Evolutionary conservation across 2,329 filamentous ascomycete genomes (phyloP).

Genomic region (Colletotrichum cordylinicola): DNA sequence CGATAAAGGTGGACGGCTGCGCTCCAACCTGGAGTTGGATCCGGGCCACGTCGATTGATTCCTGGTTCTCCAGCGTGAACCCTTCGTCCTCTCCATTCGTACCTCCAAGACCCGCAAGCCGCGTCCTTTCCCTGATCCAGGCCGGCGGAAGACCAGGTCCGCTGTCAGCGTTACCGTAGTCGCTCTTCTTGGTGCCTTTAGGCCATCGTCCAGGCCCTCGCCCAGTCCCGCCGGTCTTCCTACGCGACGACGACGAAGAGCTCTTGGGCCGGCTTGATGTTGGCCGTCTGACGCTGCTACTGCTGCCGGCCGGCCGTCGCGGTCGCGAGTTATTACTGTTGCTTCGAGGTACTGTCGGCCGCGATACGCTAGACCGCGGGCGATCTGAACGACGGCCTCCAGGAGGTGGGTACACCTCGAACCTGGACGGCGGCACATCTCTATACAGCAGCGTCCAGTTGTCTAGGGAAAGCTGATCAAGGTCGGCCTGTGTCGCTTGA

Average conservation of each 20-base stretch:
- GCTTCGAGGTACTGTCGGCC: conserved; percentile 42
- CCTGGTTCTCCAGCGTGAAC: not conserved
- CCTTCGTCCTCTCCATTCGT: not conserved
- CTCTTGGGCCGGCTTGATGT: conserved; percentile 43
- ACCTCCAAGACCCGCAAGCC: conserved; percentile 2
- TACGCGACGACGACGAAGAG: conserved; percentile 41
- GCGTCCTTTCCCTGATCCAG: conserved; percentile 47
- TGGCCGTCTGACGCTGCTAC: conserved; percentile 27
- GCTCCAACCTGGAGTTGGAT: conserved; percentile 15
- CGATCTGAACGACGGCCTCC: conserved; percentile 54
- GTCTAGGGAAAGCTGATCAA: not conserved
- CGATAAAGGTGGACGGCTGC: not conserved
- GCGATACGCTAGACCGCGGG: conserved; percentile 45
- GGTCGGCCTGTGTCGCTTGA: not conserved
- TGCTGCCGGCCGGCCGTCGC: conserved; percentile 40
- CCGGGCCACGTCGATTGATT: conserved; percentile 20
- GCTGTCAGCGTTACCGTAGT: conserved; percentile 71
- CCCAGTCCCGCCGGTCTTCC: conserved; percentile 67
- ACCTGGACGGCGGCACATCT: conserved; percentile 72
- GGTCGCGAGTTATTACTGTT: conserved; percentile 41
- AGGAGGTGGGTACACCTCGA: conserved; percentile 77
- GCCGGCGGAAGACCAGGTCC: conserved; percentile 67
- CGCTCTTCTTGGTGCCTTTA: conserved; percentile 71
- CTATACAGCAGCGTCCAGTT: conserved; percentile 55
- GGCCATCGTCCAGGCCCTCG: conserved; percentile 71